Conservation (phyloP, 1,284 basidiomycete genomes). For the Tilletia indica region DNA sequence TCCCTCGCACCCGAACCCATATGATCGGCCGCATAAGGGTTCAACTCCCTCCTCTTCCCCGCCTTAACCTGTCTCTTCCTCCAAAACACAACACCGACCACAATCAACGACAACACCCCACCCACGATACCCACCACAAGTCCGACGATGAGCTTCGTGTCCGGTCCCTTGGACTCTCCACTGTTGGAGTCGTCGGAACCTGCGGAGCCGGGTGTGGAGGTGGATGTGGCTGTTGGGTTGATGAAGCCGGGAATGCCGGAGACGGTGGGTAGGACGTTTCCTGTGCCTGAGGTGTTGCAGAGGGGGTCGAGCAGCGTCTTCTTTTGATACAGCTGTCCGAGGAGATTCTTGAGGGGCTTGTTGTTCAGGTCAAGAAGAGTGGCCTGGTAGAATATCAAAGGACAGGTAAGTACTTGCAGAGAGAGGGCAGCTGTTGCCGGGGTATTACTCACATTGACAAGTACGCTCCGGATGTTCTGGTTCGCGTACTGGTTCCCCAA, state of each 20-base stretch:
- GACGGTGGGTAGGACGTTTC: not conserved
- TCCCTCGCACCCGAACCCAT: constrained; percentile 11
- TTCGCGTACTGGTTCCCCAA: not conserved
- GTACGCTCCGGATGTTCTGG: not conserved
- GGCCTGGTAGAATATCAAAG: not conserved
- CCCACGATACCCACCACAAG: constrained; percentile 4
- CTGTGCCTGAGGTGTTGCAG: constrained; percentile 1
- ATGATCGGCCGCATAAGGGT: constrained; percentile 11
- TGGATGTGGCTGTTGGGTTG: not conserved
- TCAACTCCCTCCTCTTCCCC: constrained; percentile 2
- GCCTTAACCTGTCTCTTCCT: constrained; percentile 7
- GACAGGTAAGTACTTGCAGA: not conserved
- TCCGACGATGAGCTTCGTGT: constrained; percentile 3
- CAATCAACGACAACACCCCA: not conserved
- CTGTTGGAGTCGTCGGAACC: not conserved
- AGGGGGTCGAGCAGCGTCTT: constrained; percentile 4
- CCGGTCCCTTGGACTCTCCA: not conserved
- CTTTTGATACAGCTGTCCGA: not conserved
- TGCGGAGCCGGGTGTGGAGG: not conserved
- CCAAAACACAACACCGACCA: constrained; percentile 5
- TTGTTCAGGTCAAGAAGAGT: constrained; percentile 11
- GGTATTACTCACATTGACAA: constrained; percentile 1
- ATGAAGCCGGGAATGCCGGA: constrained; percentile 14
- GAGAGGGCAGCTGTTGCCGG: not conserved
- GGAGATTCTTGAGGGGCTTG: constrained; percentile 7